Base-by-base conservation (phyloP, 768 basidiomycete species). In the Holtermannia corniformis region DNA sequence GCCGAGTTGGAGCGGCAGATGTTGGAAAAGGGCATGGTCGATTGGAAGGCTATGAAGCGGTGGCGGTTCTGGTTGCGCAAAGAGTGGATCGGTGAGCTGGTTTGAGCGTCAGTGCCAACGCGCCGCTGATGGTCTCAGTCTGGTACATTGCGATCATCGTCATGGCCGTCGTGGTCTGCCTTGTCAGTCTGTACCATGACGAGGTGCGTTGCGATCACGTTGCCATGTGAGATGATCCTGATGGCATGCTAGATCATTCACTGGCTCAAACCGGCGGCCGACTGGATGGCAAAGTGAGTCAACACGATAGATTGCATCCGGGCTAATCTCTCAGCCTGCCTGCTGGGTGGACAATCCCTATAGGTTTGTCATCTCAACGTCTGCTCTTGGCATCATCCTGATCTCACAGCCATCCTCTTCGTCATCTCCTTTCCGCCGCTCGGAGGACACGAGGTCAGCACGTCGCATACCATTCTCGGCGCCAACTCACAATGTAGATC, bases 401-500 rank as follows among this genome's bases (percentile, higher is more conserved):
- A 37, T 16, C 1, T 25, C 26, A 12, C 45, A 58, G 61, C 58
- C 3, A 75, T 90, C 49, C 76, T 90, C 28, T 88, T 90, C 65
- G 77, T 91, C 56, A 79, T 91, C 24, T 88, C 87, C 0, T 89
- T 91, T 67, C 88, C 88, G 52, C 88, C 88, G 79, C 79, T 93
- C 16, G 91, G 91, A 63, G 91, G 91, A 4, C 90, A 93, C 57
- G 91, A 93, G 56, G 63, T 69, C 27, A 59, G 62, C 54, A 7
- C 32, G 43, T 53, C 4, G 42, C 37, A 3, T 19, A 41, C 22
- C 55, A 26, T 2, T 26, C 16, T 24, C 14, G 22, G n/a, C 14
- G 7, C 24, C 16, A 20, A 23, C 55, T 19, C 25, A 44, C 24
- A 13, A 4, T 19, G 24, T 44, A 73, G 62, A 65, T 73, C 50